phyloP scores from a whole-genome alignment of 2,329 filamentous ascomycete species.

The Aspergillus intermedius region DNA sequence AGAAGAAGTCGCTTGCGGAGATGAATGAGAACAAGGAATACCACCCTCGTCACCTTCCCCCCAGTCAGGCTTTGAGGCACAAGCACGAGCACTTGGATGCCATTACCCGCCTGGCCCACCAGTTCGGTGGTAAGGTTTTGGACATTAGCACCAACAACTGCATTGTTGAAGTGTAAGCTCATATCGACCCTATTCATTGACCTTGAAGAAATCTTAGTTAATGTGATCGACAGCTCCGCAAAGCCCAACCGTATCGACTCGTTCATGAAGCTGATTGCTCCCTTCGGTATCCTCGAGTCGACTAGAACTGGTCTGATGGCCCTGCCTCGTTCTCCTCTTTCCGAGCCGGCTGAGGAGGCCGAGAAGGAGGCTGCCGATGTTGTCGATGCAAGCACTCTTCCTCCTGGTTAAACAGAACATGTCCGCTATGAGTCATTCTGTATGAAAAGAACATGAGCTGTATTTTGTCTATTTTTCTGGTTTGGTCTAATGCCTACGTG shows the following conservation, averaged over 20 bases:
- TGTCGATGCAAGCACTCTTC: conserved; percentile 88
- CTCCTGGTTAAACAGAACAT: conserved; percentile 62
- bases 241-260: conserved; percentile 93
- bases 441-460: conserved; percentile 14
- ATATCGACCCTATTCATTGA: not conserved
- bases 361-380: conserved; percentile 89
- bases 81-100: conserved; percentile 97
- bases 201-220: conserved; percentile 4
- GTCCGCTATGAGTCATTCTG: conserved; percentile 7
- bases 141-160: conserved; percentile 98
- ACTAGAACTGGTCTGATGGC: conserved; percentile 96
- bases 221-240: conserved; percentile 57
- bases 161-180: conserved; percentile 87
- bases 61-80: conserved; percentile 83
- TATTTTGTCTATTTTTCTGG: conserved; percentile 6
- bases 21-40: conserved; percentile 53
- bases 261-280: conserved; percentile 90
- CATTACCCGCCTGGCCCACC: conserved; percentile 93
- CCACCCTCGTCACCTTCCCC: conserved; percentile 79
- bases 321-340: conserved; percentile 82
- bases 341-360: conserved; percentile 63
- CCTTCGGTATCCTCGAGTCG: conserved; percentile 94
- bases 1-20: conserved; percentile 10
- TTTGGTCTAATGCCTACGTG: not conserved
- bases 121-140: conserved; percentile 94